These are phyloP conservation scores for Fusarium camptoceras DNA, from an alignment of 2,329 filamentous ascomycete species.

Conservation along the genomic window DNA sequence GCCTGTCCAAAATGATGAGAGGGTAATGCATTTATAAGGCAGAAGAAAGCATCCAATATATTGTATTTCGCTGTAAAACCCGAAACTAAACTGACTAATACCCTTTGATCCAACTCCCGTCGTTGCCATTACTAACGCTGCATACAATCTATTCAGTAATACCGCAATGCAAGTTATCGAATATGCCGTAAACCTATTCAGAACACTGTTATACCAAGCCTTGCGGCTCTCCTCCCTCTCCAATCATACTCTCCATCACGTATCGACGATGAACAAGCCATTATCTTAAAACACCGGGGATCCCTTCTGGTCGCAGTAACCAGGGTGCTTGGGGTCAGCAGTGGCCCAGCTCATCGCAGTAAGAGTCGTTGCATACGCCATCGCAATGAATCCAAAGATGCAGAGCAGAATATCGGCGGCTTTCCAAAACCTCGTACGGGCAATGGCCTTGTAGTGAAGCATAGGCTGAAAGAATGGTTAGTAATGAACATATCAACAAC, in stretches of 20 bases:
- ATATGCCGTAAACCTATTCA: constrained; percentile 26
- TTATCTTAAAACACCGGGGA: constrained; percentile 31
- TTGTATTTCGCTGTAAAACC: constrained; percentile 1
- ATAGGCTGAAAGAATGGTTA: constrained; percentile 74
- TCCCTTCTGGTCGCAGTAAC: constrained; percentile 63
- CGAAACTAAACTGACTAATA: constrained; percentile 19
- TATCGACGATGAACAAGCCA: neutral
- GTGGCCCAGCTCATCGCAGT: constrained; percentile 89
- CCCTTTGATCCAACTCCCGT: constrained; percentile 29
- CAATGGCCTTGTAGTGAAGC: constrained; percentile 86
- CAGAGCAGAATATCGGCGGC: constrained; percentile 80
- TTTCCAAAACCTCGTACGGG: constrained; percentile 74
- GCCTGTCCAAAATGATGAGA: neutral
- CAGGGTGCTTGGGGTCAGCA: constrained; percentile 62
- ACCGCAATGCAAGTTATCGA: constrained; percentile 41
- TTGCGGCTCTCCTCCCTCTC: constrained; percentile 24
- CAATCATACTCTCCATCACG: constrained; percentile 1
- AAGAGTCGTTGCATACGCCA: constrained; percentile 90
- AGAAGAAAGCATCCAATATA: neutral
- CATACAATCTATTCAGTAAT: constrained; percentile 42
- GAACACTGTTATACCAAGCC: constrained; percentile 16
- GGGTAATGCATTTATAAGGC: neutral
- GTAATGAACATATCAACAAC: constrained; percentile 8
- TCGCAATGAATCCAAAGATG: constrained; percentile 85
- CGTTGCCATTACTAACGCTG: constrained; percentile 30